phyloP scores from a whole-genome alignment of 495 filamentous ascomycete genomes.

The Aspergillus conjunctus region DNA sequence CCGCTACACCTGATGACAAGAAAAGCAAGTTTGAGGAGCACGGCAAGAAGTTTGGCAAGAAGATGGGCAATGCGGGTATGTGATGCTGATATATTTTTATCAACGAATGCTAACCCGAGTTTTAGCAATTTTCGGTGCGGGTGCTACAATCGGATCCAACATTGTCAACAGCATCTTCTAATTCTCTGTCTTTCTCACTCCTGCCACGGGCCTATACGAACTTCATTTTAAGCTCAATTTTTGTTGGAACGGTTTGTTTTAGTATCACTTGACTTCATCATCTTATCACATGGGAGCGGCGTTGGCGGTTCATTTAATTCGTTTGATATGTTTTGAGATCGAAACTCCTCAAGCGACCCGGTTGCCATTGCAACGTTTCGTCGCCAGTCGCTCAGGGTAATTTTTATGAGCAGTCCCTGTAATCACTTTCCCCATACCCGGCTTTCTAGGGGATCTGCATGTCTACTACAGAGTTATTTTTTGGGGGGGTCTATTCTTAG shows the following conservation, averaged over 20 bases:
- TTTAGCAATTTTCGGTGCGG: constrained; percentile 72
- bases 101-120: constrained; percentile 19
- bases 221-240: neutral
- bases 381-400: constrained; percentile 5
- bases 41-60: constrained; percentile 61
- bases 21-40: constrained; percentile 53
- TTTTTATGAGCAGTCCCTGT: neutral
- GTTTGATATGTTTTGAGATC: constrained; percentile 10
- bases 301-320: constrained; percentile 34
- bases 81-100: constrained; percentile 13
- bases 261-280: constrained; percentile 8
- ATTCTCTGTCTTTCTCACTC: constrained; percentile 22
- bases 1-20: constrained; percentile 30
- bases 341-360: neutral
- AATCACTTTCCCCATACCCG: constrained; percentile 3
- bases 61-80: constrained; percentile 58
- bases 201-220: constrained; percentile 8
- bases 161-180: constrained; percentile 94
- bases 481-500: too few relatives aligned
- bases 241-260: constrained; percentile 8
- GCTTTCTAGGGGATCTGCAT: constrained; percentile 5
- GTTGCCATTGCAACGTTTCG: neutral
- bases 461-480: too few relatives aligned
- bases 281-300: constrained; percentile 31
- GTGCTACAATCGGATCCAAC: constrained; percentile 87